Evolutionary conservation across 2,329 filamentous ascomycete species (phyloP).

Genomic region (Pseudocercospora fuligena): DNA sequence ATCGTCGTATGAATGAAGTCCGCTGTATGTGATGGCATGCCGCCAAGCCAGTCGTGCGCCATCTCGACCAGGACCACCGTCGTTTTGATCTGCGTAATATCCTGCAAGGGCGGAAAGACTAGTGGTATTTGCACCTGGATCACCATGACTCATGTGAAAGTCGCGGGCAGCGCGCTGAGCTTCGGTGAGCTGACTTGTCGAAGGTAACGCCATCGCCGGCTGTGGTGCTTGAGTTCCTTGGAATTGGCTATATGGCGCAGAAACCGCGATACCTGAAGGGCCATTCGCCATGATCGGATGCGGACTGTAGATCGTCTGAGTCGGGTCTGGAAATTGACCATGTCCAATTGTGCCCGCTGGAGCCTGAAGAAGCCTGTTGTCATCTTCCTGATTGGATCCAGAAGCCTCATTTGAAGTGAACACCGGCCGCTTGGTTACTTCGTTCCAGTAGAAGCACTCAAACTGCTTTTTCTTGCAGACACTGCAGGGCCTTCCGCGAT

Average conservation of each 20-base stretch:
- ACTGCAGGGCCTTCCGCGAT: not conserved
- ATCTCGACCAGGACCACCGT: constrained; percentile 10
- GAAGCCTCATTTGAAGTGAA: not conserved
- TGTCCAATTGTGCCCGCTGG: not conserved
- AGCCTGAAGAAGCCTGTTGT: not conserved
- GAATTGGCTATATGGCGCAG: constrained; percentile 6
- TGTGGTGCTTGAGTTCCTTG: constrained; percentile 9
- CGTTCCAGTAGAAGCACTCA: constrained; percentile 10
- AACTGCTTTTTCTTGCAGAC: not conserved
- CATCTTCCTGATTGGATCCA: not conserved
- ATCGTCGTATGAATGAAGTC: constrained; percentile 3
- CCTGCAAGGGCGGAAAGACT: not conserved
- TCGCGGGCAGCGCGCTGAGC: constrained; percentile 21
- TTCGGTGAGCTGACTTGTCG: constrained; percentile 3
- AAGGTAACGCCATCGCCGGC: not conserved
- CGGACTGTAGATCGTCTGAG: not conserved
- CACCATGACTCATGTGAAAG: constrained; percentile 25
- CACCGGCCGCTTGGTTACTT: not conserved
- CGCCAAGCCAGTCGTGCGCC: constrained; percentile 4
- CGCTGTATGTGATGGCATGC: constrained; percentile 11
- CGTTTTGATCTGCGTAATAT: not conserved
- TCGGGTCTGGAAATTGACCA: not conserved
- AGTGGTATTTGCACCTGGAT: constrained; percentile 14
- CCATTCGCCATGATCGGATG: not conserved
- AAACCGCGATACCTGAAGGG: not conserved